Conservation (phyloP, 176 grass and related monocot species). For the Rhynchospora pubera region DNA sequence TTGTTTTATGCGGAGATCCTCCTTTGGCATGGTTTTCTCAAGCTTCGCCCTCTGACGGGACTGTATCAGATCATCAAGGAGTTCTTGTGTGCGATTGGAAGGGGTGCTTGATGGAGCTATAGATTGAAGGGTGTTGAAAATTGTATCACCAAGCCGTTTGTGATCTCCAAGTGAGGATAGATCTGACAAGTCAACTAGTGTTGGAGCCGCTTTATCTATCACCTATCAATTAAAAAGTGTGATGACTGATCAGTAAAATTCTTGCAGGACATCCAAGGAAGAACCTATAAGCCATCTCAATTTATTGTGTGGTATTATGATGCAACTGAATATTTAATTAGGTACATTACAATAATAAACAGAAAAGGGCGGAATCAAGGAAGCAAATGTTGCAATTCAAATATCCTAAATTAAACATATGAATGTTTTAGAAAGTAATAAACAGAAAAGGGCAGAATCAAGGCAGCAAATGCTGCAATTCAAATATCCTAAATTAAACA, state of each 20-base stretch:
- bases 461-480: not conserved
- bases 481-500: not conserved
- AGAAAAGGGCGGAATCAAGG: not conserved
- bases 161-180: conserved; percentile 64
- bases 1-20: conserved; percentile 97
- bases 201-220: conserved; percentile 78
- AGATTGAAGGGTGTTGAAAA: conserved; percentile 68
- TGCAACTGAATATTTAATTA: not conserved
- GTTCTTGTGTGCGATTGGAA: conserved; percentile 54
- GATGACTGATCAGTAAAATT: not conserved
- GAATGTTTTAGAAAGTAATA: not conserved
- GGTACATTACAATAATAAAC: not conserved
- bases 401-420: not conserved
- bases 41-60: conserved; percentile 73
- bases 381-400: not conserved
- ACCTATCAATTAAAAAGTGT: conserved; percentile 32
- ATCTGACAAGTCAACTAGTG: conserved; percentile 75
- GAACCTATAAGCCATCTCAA: not conserved
- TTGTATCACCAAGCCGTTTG: conserved; percentile 75
- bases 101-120: conserved; percentile 37
- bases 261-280: not conserved
- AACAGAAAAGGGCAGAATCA: too few species aligned
- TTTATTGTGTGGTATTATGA: not conserved
- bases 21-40: conserved; percentile 94
- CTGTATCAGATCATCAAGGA: conserved; percentile 70